phyloP scores from a whole-genome alignment of 1,284 basidiomycete species.

The Tausonia pullulans region DNA sequence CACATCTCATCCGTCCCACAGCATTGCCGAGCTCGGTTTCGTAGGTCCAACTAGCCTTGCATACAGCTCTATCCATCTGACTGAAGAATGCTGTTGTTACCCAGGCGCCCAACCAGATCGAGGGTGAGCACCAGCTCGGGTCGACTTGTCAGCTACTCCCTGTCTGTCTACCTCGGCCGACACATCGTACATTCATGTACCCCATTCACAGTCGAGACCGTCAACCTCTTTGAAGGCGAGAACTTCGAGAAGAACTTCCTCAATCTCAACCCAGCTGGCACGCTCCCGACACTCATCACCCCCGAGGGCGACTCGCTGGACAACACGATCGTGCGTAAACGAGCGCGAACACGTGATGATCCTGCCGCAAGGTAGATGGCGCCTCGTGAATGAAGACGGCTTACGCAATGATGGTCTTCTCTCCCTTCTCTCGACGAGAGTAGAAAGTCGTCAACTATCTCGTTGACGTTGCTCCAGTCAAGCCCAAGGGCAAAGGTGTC shows the following conservation, averaged over 20 bases:
- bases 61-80: background rate
- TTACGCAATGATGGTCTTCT: background rate
- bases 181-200: background rate
- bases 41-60: background rate
- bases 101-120: conserved; percentile 25
- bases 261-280: conserved; percentile 46
- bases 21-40: conserved; percentile 27
- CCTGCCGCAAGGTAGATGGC: background rate
- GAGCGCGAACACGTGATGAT: background rate
- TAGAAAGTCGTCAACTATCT: conserved; percentile 42
- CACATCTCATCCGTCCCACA: conserved; percentile 24
- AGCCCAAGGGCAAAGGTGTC: conserved; percentile 28
- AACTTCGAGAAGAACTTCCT: conserved; percentile 53
- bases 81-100: conserved; percentile 23
- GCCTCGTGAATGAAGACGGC: background rate
- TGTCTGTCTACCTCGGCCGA: background rate
- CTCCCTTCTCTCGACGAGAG: background rate
- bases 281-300: conserved; percentile 44
- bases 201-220: background rate
- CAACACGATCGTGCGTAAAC: conserved; percentile 35
- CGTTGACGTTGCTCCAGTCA: conserved; percentile 36
- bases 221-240: conserved; percentile 37
- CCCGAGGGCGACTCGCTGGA: conserved; percentile 39
- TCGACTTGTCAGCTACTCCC: background rate
- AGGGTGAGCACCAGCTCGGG: conserved; percentile 21